Percentiles rank a stretch among this genome's conserved stretches.
These are phyloP conservation scores for Elaphomyces granulatus DNA, from an alignment of 495 filamentous ascomycete species.

Conservation along the genomic window DNA sequence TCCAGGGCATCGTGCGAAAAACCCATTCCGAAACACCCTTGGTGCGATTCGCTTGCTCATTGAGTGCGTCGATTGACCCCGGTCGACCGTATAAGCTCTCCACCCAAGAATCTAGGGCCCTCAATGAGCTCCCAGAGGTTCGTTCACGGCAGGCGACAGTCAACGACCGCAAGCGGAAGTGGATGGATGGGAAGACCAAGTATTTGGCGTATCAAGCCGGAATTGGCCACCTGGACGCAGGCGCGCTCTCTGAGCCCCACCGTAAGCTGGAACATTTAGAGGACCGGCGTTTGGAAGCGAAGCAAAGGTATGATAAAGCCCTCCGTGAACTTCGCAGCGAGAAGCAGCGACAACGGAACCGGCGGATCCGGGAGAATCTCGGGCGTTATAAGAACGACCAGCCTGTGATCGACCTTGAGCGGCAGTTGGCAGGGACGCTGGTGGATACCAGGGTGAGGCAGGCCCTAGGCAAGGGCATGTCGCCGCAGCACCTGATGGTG, in stretches of 20 bases:
- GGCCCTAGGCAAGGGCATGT: slow-evolving; percentile 12
- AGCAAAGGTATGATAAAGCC: slow-evolving; percentile 11
- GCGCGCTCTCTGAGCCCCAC: not conserved
- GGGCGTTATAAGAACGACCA: slow-evolving; percentile 20
- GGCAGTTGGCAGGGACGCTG: slow-evolving; percentile 17
- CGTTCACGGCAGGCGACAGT: slow-evolving; percentile 9
- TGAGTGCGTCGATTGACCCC: slow-evolving; percentile 17
- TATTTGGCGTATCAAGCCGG: slow-evolving; percentile 1
- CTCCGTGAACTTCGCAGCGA: slow-evolving; percentile 12
- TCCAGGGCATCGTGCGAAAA: slow-evolving; percentile 18
- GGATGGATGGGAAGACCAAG: slow-evolving; percentile 1
- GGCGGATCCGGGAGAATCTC: slow-evolving; percentile 14
- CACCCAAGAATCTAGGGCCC: slow-evolving; percentile 11
- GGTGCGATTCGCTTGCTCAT: slow-evolving; percentile 15
- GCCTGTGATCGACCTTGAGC: slow-evolving; percentile 18
- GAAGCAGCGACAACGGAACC: slow-evolving; percentile 11
- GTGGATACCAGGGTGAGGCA: slow-evolving; percentile 12
- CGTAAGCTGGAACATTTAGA: not conserved
- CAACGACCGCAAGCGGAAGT: slow-evolving; percentile 1
- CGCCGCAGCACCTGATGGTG: slow-evolving; percentile 13
- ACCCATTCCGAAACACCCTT: slow-evolving; percentile 15
- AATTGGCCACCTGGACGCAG: not conserved
- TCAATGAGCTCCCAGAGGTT: slow-evolving; percentile 11
- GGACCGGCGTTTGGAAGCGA: slow-evolving; percentile 7
- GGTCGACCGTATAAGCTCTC: slow-evolving; percentile 12